Conservation (phyloP, 2,329 filamentous ascomycete species). For the Zymoseptoria passerinii region DNA sequence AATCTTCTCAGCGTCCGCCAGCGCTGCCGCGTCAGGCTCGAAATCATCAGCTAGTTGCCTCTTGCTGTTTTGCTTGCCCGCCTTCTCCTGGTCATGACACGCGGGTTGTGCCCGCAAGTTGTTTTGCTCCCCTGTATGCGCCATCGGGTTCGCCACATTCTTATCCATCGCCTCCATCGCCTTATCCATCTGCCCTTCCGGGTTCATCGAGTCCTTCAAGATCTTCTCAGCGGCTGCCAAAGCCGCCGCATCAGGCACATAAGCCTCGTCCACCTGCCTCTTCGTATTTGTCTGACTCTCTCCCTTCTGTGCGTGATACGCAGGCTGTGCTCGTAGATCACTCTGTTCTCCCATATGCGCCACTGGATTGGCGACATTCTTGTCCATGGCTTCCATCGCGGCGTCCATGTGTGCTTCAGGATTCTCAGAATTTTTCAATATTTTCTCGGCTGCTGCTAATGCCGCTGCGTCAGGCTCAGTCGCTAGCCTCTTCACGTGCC, state of each 20-base stretch:
- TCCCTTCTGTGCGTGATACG: not conserved
- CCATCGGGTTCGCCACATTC: not conserved
- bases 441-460: not conserved
- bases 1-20: not conserved
- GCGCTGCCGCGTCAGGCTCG: not conserved
- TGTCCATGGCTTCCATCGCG: not conserved
- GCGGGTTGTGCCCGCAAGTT: not conserved
- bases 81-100: not conserved
- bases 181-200: not conserved
- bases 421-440: not conserved
- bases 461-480: not conserved
- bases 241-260: not conserved
- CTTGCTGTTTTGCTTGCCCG: not conserved
- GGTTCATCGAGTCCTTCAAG: not conserved
- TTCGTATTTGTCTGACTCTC: not conserved
- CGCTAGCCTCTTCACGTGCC: not conserved
- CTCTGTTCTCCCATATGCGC: not conserved
- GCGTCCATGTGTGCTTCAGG: not conserved
- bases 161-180: not conserved
- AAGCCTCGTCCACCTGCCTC: not conserved
- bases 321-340: not conserved
- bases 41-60: not conserved
- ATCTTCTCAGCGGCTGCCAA: not conserved
- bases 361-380: not conserved
- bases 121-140: not conserved